Evolutionary conservation across 2,329 filamentous ascomycete species (phyloP).

Genomic region (Pseudocercospora musae): DNA sequence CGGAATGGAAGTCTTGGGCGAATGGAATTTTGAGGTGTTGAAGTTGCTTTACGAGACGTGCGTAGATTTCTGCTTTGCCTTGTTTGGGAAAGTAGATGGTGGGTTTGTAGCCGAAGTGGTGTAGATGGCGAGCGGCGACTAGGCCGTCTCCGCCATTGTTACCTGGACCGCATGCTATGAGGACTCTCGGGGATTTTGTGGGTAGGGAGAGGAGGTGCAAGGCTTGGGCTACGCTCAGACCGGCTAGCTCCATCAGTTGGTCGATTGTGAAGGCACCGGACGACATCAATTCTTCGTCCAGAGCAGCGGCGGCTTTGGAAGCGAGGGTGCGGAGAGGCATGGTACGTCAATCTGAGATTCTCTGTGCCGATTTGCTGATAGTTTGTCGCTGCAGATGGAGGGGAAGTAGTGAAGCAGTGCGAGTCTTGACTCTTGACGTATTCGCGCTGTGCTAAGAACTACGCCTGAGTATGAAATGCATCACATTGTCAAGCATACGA

Average conservation of each 20-base stretch:
- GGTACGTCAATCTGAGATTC: neutral
- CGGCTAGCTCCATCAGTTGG: constrained; percentile 95
- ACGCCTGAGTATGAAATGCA: neutral
- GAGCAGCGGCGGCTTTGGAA: constrained; percentile 79
- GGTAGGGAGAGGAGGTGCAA: constrained; percentile 82
- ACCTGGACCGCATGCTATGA: constrained; percentile 86
- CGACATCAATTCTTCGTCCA: constrained; percentile 94
- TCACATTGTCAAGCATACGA: no score
- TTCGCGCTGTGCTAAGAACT: neutral
- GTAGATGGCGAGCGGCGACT: constrained; percentile 86
- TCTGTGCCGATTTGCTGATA: neutral
- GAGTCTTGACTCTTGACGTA: no score
- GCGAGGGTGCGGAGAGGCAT: constrained; percentile 60
- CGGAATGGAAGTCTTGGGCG: constrained; percentile 69
- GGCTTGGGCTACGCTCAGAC: constrained; percentile 86
- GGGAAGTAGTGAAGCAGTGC: neutral
- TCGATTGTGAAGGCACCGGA: constrained; percentile 85
- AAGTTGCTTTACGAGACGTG: constrained; percentile 81
- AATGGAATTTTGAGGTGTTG: constrained; percentile 80
- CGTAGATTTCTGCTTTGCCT: constrained; percentile 84
- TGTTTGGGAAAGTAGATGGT: constrained; percentile 91
- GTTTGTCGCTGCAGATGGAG: no score
- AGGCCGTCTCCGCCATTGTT: constrained; percentile 85
- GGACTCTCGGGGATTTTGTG: constrained; percentile 65
- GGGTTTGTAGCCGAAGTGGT: constrained; percentile 86